phyloP scores from a whole-genome alignment of 2,329 filamentous ascomycete genomes.

The Talaromyces funiculosus region DNA sequence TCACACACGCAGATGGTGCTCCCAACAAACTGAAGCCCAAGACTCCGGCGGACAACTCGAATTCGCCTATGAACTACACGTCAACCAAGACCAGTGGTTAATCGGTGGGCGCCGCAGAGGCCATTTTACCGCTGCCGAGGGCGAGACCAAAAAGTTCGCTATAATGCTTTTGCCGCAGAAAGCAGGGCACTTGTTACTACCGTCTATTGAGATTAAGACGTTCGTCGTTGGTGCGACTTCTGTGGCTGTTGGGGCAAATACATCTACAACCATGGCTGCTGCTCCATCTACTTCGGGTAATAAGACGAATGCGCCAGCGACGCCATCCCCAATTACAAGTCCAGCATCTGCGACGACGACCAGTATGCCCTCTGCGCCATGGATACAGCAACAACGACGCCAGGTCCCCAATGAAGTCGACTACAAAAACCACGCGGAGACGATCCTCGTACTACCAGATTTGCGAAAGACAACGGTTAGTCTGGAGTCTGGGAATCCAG shows the following conservation, averaged over 20 bases:
- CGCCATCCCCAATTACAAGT: not conserved
- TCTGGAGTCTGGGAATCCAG: constrained; percentile 13
- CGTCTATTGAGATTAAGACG: constrained; percentile 67
- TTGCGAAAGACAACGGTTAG: constrained; percentile 65
- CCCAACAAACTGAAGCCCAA: constrained; percentile 20
- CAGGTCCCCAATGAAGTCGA: constrained; percentile 67
- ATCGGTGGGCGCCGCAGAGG: constrained; percentile 75
- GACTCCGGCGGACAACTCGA: constrained; percentile 51
- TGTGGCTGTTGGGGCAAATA: not conserved
- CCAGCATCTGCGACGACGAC: constrained; percentile 14
- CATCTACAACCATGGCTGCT: constrained; percentile 20
- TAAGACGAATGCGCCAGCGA: not conserved
- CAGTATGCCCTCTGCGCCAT: not conserved
- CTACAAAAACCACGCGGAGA: constrained; percentile 70
- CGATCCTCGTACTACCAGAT: constrained; percentile 67
- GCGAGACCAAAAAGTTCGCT: constrained; percentile 51
- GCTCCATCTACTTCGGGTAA: not conserved
- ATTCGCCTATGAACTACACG: constrained; percentile 77
- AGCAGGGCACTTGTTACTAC: constrained; percentile 71
- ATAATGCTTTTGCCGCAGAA: constrained; percentile 75
- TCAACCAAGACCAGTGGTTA: constrained; percentile 72
- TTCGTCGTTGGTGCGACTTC: constrained; percentile 40
- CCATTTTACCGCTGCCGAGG: constrained; percentile 57
- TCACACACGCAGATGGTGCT: constrained; percentile 53
- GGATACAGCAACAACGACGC: constrained; percentile 23